A percentile compares a stretch with the other conserved stretches of the same genome.
Conservation (phyloP, 129 eudicot genomes). For the Arctium minus region DNA sequence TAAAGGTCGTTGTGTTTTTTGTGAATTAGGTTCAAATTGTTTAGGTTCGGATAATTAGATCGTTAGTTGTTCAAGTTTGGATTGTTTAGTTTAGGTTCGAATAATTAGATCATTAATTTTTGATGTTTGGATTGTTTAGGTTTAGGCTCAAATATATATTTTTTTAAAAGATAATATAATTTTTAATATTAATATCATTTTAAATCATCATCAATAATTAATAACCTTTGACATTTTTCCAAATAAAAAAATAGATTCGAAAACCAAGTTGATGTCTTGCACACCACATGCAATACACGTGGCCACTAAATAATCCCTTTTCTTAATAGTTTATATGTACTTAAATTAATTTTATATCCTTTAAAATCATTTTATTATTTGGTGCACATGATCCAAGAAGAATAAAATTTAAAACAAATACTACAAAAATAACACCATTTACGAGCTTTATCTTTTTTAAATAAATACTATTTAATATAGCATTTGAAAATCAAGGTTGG, state of each 20-base stretch:
- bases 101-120: too few relatives aligned
- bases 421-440: background rate
- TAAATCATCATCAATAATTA: too few relatives aligned
- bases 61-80: too few relatives aligned
- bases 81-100: too few relatives aligned
- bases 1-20: too few relatives aligned
- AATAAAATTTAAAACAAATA: background rate
- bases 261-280: background rate
- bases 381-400: constrained; percentile 27
- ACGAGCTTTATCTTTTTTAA: constrained; percentile 1
- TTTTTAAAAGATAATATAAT: too few relatives aligned
- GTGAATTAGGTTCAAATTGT: too few relatives aligned
- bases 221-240: constrained; percentile 6
- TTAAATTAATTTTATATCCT: constrained; percentile 12
- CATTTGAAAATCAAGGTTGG: constrained; percentile 9
- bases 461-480: background rate
- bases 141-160: too few relatives aligned
- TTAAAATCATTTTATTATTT: background rate
- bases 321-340: background rate
- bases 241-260: background rate
- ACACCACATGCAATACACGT: constrained; percentile 26
- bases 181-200: too few relatives aligned
- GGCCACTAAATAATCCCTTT: constrained; percentile 15
- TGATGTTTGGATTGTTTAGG: too few relatives aligned
- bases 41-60: too few relatives aligned